phyloP scores from a whole-genome alignment of 2,329 filamentous ascomycete genomes.

The Rutstroemia sp. region DNA sequence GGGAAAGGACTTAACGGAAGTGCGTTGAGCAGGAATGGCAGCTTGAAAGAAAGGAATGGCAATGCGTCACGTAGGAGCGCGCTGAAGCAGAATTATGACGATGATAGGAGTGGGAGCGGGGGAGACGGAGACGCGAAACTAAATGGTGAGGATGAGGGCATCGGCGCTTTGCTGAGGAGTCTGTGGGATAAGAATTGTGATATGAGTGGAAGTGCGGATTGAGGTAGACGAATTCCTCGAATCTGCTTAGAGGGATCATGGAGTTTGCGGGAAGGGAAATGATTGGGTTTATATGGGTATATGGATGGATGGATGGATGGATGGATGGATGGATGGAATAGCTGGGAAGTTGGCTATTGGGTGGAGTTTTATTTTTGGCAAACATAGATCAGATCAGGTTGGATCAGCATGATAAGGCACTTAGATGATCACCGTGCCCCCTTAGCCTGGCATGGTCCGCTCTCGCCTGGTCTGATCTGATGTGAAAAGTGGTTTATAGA shows the following conservation, averaged over 20 bases:
- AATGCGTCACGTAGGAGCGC: slow-evolving; percentile 23
- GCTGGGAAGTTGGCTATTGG: background rate
- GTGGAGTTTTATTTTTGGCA: too few relatives aligned
- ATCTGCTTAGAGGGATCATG: background rate
- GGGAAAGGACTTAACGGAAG: slow-evolving; percentile 8
- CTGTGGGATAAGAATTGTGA: slow-evolving; percentile 57
- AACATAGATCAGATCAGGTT: too few relatives aligned
- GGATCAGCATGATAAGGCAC: too few relatives aligned
- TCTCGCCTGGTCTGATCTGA: too few relatives aligned
- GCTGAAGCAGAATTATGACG: slow-evolving; percentile 35
- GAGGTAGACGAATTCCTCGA: background rate
- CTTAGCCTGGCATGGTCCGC: too few relatives aligned
- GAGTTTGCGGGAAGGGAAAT: background rate
- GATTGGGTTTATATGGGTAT: background rate
- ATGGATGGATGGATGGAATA: background rate
- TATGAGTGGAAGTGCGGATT: slow-evolving; percentile 42
- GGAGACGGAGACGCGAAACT: slow-evolving; percentile 9
- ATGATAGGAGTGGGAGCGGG: slow-evolving; percentile 23
- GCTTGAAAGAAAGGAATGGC: slow-evolving; percentile 4
- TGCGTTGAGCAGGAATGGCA: slow-evolving; percentile 23
- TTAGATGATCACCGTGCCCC: too few relatives aligned
- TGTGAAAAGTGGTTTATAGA: too few relatives aligned
- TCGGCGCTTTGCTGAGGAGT: slow-evolving; percentile 45
- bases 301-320: background rate
- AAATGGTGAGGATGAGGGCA: slow-evolving; percentile 27